phyloP scores from a whole-genome alignment of 2,329 filamentous ascomycete species.

The Berkeleyomyces basicola region DNA sequence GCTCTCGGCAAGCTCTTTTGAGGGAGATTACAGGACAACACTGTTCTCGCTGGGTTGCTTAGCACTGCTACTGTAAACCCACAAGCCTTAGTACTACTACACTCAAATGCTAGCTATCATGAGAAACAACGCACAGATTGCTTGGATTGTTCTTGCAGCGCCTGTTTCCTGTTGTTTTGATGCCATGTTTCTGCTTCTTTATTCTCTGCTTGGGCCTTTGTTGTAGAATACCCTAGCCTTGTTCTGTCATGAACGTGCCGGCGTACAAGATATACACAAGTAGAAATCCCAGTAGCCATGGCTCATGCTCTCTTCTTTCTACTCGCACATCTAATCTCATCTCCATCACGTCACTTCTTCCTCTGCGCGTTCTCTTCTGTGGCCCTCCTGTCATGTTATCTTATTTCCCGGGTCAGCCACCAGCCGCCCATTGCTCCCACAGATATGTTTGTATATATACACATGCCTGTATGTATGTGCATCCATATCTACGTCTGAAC shows the following conservation, averaged over 20 bases:
- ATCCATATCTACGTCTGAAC: no score
- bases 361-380: background rate
- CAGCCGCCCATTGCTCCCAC: background rate
- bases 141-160: background rate
- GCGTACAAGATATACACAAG: no score
- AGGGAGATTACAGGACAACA: constrained; percentile 8
- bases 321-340: background rate
- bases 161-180: background rate
- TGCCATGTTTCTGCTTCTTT: background rate
- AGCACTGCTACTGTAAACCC: background rate
- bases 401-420: background rate
- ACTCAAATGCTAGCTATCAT: background rate
- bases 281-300: background rate
- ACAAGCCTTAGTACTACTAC: no score
- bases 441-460: no score
- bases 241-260: no score
- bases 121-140: background rate
- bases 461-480: no score
- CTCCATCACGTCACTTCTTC: background rate
- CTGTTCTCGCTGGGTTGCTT: background rate
- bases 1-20: constrained; percentile 2
- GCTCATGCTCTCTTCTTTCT: background rate
- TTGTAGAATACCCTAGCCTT: background rate
- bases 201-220: background rate
- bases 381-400: background rate